A percentile compares a stretch with the other conserved stretches of the same genome.
These are phyloP conservation scores for Fusarium sp. DNA, from an alignment of 2,329 filamentous ascomycete species.

Conservation along the genomic window DNA sequence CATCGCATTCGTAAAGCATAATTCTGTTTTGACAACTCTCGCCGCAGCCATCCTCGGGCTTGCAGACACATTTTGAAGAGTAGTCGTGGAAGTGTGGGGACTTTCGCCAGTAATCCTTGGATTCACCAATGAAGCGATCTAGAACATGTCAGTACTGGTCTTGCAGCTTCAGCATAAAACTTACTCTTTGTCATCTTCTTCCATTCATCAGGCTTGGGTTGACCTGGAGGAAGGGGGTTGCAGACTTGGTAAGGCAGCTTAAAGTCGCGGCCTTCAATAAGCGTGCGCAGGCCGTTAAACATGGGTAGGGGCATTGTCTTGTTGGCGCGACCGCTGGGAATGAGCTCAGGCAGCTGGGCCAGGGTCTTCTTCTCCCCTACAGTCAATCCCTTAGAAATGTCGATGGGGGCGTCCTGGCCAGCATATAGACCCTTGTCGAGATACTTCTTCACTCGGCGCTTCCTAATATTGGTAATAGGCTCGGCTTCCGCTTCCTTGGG, in stretches of 20 bases:
- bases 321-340: constrained; percentile 65
- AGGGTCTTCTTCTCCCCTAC: constrained; percentile 67
- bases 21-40: constrained; percentile 94
- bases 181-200: constrained; percentile 91
- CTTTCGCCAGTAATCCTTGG: constrained; percentile 85
- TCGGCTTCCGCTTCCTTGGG: constrained; percentile 55
- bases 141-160: constrained; percentile 47
- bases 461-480: constrained; percentile 55
- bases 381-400: constrained; percentile 65
- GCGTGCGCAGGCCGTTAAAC: constrained; percentile 79
- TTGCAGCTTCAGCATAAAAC: constrained; percentile 51
- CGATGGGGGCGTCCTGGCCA: constrained; percentile 76
- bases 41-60: constrained; percentile 82
- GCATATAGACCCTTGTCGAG: constrained; percentile 87
- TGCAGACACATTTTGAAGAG: constrained; percentile 84
- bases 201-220: constrained; percentile 95
- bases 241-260: constrained; percentile 92
- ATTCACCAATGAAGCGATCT: constrained; percentile 94
- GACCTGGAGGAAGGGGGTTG: constrained; percentile 85
- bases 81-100: constrained; percentile 81
- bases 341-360: constrained; percentile 63
- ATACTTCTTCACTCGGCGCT: constrained; percentile 79
- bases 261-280: constrained; percentile 84
- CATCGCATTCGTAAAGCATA: constrained; percentile 98
- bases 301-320: constrained; percentile 80